Base-by-base conservation (phyloP, 2,329 filamentous ascomycete species). In the Diaporthe sp. region DNA sequence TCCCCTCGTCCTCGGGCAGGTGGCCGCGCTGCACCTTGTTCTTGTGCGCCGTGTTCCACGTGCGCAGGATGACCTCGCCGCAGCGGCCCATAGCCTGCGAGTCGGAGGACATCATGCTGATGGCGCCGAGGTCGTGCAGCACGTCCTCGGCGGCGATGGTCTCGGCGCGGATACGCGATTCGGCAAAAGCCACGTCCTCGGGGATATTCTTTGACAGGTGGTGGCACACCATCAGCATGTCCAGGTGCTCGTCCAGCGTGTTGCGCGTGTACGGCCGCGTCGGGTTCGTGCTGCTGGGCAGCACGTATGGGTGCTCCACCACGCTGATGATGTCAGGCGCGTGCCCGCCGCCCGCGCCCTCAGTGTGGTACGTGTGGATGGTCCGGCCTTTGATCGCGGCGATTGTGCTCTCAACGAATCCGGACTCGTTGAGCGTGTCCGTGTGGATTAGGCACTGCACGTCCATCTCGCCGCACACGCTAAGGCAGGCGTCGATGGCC, bases 151-250 rank as follows among this genome's bases (percentile, higher is more conserved):
- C 96, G 0, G 96, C 96, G 81, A 98, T 98, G 49, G 96, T 98
- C 86, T 98, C 96, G 78, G 95, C 95, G 75, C 96, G 94, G 84
- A 98, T 98, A 53, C 96, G 94, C 49, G 92, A 95, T 86, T 98
- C 96, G 65, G 96, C 96, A 81, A 98, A 98, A 1, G 96, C 95
- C 19, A 98, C 94, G 82, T 98, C 96, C 86, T 98, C 96, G 75
- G 96, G 95, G 76, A 98, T 98, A 84, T 98, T 93, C 84, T 94
- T 95, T 71, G 93, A 95, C 13, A 98, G 88, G 82, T 98, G 96
- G 84, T 98, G 96, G 87, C 96, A 98, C 51, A 98, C 95, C 96
- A 98, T 98, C 62, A 98, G 87, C 96, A 98, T 98, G 86, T 98
- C 96, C 19, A 98, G 90, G 85, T 98, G 96, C 85, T 98, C 96